Evolutionary conservation across 768 basidiomycete genomes (phyloP).

Genomic region (Boletus tylopilopsis): DNA sequence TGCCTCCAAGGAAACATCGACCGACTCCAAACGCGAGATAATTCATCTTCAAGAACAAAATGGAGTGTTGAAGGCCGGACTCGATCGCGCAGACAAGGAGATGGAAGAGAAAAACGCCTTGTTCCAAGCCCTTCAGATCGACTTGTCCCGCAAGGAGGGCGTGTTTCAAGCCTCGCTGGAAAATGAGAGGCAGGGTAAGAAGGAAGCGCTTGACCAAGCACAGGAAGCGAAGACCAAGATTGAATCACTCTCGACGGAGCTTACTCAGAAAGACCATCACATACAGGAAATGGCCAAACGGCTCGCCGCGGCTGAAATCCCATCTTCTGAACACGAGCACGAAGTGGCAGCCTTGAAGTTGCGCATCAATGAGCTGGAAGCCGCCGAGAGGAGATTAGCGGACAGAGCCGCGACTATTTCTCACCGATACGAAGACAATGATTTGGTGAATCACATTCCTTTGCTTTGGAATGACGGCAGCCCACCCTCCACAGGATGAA

Average conservation of each 20-base stretch:
- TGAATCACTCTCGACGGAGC: constrained; percentile 20
- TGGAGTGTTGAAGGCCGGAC: constrained; percentile 9
- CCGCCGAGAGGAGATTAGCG: constrained; percentile 26
- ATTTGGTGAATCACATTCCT: constrained; percentile 39
- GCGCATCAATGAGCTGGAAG: constrained; percentile 28
- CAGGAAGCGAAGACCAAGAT: constrained; percentile 18
- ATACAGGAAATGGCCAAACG: constrained; percentile 21
- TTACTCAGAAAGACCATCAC: constrained; percentile 19
- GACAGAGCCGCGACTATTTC: constrained; percentile 27
- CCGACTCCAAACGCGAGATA: constrained; percentile 15
- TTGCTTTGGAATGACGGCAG: constrained; percentile 12
- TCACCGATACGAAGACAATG: constrained; percentile 41
- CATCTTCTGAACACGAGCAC: constrained; percentile 24
- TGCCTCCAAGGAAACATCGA: constrained; percentile 15
- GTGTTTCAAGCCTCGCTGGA: constrained; percentile 19
- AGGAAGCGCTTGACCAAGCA: constrained; percentile 17
- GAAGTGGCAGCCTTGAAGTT: constrained; percentile 21
- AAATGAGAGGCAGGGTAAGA: constrained; percentile 19
- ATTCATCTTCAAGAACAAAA: constrained; percentile 23
- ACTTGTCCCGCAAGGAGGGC: constrained; percentile 27
- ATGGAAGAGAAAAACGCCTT: constrained; percentile 8
- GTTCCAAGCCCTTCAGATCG: constrained; percentile 17
- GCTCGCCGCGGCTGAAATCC: constrained; percentile 21
- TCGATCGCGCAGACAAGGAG: constrained; percentile 11
- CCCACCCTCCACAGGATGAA: constrained; percentile 37